A percentile compares a stretch with the other conserved stretches of the same genome.
phyloP scores from a whole-genome alignment of 306 rosid species.

The Cicer judaicum region DNA sequence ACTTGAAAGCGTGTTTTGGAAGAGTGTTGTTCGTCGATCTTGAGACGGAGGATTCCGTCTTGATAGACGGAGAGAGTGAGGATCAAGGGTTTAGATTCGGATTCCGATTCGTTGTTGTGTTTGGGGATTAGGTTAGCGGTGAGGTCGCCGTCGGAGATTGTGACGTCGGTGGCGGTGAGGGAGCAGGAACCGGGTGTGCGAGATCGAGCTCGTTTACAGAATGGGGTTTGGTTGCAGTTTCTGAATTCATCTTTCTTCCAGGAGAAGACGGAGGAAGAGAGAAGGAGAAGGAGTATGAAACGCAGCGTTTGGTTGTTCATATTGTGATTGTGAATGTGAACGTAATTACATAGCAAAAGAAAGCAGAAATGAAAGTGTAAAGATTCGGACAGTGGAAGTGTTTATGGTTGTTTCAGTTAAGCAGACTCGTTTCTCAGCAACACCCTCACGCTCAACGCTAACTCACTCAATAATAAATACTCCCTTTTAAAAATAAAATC shows the following conservation, averaged over 20 bases:
- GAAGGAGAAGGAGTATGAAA: slow-evolving; percentile 54
- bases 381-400: neutral
- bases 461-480: neutral
- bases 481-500: too few relatives aligned
- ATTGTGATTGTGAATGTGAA: slow-evolving; percentile 12
- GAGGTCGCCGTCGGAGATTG: slow-evolving; percentile 75
- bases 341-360: slow-evolving; percentile 38
- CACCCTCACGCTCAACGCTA: neutral
- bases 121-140: slow-evolving; percentile 67
- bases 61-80: slow-evolving; percentile 74
- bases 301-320: slow-evolving; percentile 52
- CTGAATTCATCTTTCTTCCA: slow-evolving; percentile 96
- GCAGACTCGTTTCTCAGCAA: neutral
- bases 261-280: slow-evolving; percentile 55
- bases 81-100: slow-evolving; percentile 60
- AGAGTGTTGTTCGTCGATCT: slow-evolving; percentile 81
- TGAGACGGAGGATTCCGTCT: slow-evolving; percentile 75
- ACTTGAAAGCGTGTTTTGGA: slow-evolving; percentile 78
- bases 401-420: neutral
- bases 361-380: neutral
- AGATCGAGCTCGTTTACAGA: slow-evolving; percentile 87
- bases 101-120: neutral
- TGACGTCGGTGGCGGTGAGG: slow-evolving; percentile 59
- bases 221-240: slow-evolving; percentile 89
- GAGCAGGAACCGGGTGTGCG: slow-evolving; percentile 65